A percentile compares a stretch with the other conserved stretches of the same genome.
Conservation (phyloP, 257 asterid genomes). For the Plectranthus barbatus region DNA sequence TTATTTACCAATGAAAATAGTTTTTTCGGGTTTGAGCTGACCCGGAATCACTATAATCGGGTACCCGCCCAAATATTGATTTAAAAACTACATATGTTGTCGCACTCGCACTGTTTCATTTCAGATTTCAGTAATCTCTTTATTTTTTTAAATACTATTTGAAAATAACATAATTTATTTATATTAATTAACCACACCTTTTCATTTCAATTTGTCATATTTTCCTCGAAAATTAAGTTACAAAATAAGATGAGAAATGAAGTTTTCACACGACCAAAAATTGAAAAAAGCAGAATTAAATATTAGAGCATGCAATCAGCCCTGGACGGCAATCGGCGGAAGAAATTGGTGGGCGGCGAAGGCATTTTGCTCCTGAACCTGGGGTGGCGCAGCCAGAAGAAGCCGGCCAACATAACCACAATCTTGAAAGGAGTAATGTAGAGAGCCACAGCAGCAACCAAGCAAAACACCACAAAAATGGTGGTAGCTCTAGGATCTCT, state of each 20-base stretch:
- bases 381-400: slow-evolving; percentile 26
- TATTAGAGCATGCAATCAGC: slow-evolving; percentile 22
- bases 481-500: slow-evolving; percentile 38
- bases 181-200: too few relatives aligned
- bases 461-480: slow-evolving; percentile 22
- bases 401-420: slow-evolving; percentile 16
- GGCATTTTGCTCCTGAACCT: slow-evolving; percentile 32
- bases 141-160: background rate
- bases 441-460: slow-evolving; percentile 20
- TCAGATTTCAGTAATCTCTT: too few relatives aligned
- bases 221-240: too few relatives aligned
- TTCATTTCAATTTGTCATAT: too few relatives aligned
- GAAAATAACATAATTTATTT: background rate
- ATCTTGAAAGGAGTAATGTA: slow-evolving; percentile 27
- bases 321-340: slow-evolving; percentile 22
- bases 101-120: background rate
- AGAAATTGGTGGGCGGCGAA: slow-evolving; percentile 25
- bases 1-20: background rate
- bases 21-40: background rate
- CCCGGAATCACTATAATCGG: background rate
- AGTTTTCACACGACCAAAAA: too few relatives aligned
- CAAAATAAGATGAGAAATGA: too few relatives aligned
- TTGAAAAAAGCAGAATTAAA: too few relatives aligned
- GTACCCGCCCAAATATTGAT: slow-evolving; percentile 16
- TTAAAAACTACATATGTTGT: background rate